Conservation (phyloP, 495 filamentous ascomycete genomes). For the Annulohypoxylon stygium region DNA sequence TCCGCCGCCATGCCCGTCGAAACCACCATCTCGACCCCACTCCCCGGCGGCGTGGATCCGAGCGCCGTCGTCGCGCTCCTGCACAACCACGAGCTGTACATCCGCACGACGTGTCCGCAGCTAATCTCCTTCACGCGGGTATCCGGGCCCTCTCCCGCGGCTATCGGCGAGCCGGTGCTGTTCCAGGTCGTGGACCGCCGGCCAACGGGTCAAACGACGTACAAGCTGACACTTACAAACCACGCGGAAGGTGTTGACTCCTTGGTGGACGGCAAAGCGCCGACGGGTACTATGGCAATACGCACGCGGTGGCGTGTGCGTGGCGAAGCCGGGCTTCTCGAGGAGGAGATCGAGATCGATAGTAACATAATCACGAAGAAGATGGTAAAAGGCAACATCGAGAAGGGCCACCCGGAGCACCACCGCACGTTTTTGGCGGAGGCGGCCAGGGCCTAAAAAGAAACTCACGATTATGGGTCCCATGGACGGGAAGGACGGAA, state of each 20-base stretch:
- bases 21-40: slow-evolving; percentile 61
- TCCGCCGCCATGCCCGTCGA: slow-evolving; percentile 22
- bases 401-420: slow-evolving; percentile 36
- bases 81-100: slow-evolving; percentile 66
- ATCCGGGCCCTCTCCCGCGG: slow-evolving; percentile 19
- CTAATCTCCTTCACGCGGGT: slow-evolving; percentile 48
- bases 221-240: slow-evolving; percentile 55
- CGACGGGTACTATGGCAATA: slow-evolving; percentile 56
- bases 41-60: slow-evolving; percentile 67
- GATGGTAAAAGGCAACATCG: slow-evolving; percentile 52
- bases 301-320: slow-evolving; percentile 57
- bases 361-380: slow-evolving; percentile 57
- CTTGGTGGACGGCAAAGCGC: slow-evolving; percentile 57
- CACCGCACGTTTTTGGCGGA: slow-evolving; percentile 40
- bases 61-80: slow-evolving; percentile 69
- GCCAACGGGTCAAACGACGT: slow-evolving; percentile 56
- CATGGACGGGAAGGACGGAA: not conserved
- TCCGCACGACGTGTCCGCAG: slow-evolving; percentile 55
- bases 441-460: slow-evolving; percentile 23
- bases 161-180: slow-evolving; percentile 26
- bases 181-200: slow-evolving; percentile 51
- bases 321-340: slow-evolving; percentile 19
- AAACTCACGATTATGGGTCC: not conserved
- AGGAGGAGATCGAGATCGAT: slow-evolving; percentile 51
- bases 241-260: slow-evolving; percentile 48